A percentile compares a stretch with the other conserved stretches of the same genome.
Evolutionary conservation across 495 filamentous ascomycete genomes (phyloP).

Genomic region (Hypoxylon subgilvum): DNA sequence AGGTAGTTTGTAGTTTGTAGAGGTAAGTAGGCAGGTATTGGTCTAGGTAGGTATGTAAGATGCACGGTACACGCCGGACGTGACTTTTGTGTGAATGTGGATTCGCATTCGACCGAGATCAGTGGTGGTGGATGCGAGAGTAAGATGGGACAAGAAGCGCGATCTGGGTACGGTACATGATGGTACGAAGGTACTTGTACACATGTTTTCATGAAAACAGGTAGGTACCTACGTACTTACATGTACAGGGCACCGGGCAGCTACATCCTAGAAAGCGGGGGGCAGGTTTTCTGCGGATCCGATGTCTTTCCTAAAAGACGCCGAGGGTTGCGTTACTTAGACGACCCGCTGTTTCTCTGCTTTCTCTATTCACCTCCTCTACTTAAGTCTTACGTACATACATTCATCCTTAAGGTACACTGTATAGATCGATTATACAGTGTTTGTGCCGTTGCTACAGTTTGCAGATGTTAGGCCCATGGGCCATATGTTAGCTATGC

Average conservation of each 20-base stretch:
- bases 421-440: no score
- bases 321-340: constrained; percentile 41
- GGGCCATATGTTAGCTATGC: no score
- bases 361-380: neutral
- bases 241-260: constrained; percentile 7
- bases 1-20: neutral
- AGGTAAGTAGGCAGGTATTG: neutral
- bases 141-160: constrained; percentile 27
- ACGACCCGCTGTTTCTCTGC: neutral
- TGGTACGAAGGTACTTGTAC: constrained; percentile 15
- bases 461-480: no score
- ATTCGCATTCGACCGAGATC: constrained; percentile 24
- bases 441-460: no score
- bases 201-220: no score
- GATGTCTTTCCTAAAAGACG: constrained; percentile 25
- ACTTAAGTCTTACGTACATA: neutral
- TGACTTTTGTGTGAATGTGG: constrained; percentile 39
- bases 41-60: neutral
- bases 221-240: no score
- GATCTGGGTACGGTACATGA: constrained; percentile 10
- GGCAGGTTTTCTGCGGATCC: constrained; percentile 18
- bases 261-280: constrained; percentile 22
- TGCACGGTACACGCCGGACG: constrained; percentile 36
- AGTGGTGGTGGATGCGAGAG: constrained; percentile 25
- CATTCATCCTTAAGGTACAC: no score